phyloP scores from a whole-genome alignment of 108 stramenopile genomes.

The Cylindrotheca fusiformis region DNA sequence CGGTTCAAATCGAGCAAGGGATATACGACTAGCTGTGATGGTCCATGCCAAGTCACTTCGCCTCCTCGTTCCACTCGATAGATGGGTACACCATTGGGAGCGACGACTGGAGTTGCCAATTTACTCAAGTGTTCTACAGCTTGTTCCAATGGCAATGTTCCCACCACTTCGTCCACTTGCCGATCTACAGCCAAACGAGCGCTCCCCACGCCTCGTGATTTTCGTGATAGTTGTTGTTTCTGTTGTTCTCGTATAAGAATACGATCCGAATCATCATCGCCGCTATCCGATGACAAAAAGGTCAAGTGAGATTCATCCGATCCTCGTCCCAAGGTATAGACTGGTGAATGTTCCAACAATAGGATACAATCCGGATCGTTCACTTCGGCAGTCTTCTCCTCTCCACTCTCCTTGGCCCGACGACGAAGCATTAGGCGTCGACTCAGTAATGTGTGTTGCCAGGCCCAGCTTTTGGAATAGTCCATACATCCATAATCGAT shows the following conservation, averaged over 20 bases:
- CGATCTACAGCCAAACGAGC: constrained; percentile 53
- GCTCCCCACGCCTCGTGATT: constrained; percentile 37
- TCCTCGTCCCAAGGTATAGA: constrained; percentile 97
- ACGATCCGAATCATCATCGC: neutral
- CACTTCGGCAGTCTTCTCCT: constrained; percentile 7
- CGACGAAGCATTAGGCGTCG: constrained; percentile 41
- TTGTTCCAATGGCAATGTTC: constrained; percentile 13
- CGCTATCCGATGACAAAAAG: constrained; percentile 39
- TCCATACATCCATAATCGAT: constrained; percentile 29
- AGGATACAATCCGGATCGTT: constrained; percentile 62
- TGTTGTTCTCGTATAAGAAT: neutral
- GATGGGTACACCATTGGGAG: constrained; percentile 75
- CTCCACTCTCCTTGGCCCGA: neutral
- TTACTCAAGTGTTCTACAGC: constrained; percentile 18
- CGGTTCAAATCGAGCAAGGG: constrained; percentile 87
- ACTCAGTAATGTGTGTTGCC: constrained; percentile 59
- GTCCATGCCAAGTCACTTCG: constrained; percentile 98
- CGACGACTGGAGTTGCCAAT: constrained; percentile 50
- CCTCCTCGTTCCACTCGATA: constrained; percentile 95
- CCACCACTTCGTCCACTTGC: neutral
- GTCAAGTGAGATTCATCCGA: constrained; percentile 75
- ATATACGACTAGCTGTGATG: constrained; percentile 94
- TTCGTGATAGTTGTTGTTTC: constrained; percentile 28
- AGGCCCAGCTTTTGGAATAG: constrained; percentile 71
- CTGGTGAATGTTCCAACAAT: constrained; percentile 92